Evolutionary conservation across 1,139 yeast genomes (phyloP).

Genomic region (Candida sp.): DNA sequence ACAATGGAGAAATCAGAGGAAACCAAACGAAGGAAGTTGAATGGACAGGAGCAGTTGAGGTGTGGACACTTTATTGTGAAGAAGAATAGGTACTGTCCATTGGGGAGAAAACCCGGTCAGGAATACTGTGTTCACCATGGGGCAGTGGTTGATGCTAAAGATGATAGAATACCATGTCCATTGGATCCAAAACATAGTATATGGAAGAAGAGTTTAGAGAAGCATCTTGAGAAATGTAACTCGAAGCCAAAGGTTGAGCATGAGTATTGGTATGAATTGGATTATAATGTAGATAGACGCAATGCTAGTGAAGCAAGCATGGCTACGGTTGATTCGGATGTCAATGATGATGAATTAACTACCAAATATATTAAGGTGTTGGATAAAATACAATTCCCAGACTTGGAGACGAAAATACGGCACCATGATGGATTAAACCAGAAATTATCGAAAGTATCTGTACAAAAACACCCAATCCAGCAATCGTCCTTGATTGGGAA

Average conservation of each 20-base stretch:
- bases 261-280: constrained; percentile 42
- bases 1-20: constrained; percentile 4
- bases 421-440: constrained; percentile 28
- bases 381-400: constrained; percentile 13
- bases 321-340: constrained; percentile 4
- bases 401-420: constrained; percentile 11
- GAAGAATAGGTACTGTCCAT: constrained; percentile 55
- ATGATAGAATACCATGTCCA: constrained; percentile 68
- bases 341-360: constrained; percentile 13
- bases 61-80: constrained; percentile 48
- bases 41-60: constrained; percentile 14
- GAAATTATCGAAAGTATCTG: constrained; percentile 46
- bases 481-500: constrained; percentile 82
- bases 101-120: constrained; percentile 52
- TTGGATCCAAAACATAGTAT: constrained; percentile 73
- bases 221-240: constrained; percentile 65
- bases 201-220: constrained; percentile 53
- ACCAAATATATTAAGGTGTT: constrained; percentile 20
- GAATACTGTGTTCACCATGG: constrained; percentile 65
- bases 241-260: constrained; percentile 27
- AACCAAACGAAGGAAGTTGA: constrained; percentile 13
- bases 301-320: constrained; percentile 4
- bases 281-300: constrained; percentile 26
- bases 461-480: constrained; percentile 76
- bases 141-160: constrained; percentile 13